Conservation (phyloP, 2,329 filamentous ascomycete genomes). For the Fusarium anguioides region DNA sequence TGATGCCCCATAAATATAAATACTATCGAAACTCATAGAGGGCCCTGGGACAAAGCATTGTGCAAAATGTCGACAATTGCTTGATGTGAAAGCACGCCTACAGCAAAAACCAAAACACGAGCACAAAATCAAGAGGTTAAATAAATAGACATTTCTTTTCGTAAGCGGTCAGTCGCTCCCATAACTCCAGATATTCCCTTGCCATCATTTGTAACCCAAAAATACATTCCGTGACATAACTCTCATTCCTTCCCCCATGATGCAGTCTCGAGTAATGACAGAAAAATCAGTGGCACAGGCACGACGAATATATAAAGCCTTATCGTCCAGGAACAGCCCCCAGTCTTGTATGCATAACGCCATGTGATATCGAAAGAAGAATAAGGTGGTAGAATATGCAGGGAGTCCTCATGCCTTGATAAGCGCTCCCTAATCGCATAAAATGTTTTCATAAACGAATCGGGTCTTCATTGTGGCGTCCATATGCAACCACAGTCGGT, state of each 20-base stretch:
- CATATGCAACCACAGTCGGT: conserved; percentile 66
- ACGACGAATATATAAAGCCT: conserved; percentile 17
- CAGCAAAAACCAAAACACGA: background rate
- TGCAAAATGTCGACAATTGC: background rate
- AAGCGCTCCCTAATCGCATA: background rate
- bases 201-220: conserved; percentile 23
- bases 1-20: background rate
- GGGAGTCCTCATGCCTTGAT: conserved; percentile 1
- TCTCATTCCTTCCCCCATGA: conserved; percentile 21
- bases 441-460: background rate
- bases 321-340: conserved; percentile 11
- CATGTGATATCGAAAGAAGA: conserved; percentile 14
- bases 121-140: conserved; percentile 6
- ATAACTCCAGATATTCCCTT: conserved; percentile 31
- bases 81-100: background rate
- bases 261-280: conserved; percentile 34
- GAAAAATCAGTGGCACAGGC: conserved; percentile 17
- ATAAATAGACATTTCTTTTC: conserved; percentile 33
- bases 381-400: background rate
- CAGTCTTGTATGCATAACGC: conserved; percentile 29
- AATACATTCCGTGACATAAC: conserved; percentile 23
- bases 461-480: conserved; percentile 56
- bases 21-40: background rate
- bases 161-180: conserved; percentile 30
- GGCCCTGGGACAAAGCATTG: background rate